Base-by-base conservation (phyloP, 495 filamentous ascomycete species). In the Penicillium tannophilum region DNA sequence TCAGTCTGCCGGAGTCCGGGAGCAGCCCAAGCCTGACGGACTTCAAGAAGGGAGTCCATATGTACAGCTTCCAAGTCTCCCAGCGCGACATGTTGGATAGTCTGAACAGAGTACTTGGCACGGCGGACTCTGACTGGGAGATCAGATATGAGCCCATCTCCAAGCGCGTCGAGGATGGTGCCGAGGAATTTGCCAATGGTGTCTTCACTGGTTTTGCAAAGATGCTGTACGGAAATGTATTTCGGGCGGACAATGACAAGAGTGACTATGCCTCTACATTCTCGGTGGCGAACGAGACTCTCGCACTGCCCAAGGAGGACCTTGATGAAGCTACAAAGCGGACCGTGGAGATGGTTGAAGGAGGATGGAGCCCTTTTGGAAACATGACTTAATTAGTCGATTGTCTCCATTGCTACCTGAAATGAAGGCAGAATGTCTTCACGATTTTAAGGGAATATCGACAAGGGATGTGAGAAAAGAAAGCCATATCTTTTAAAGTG, bases 261-360 rank as follows among this genome's bases (percentile, higher is more conserved):
- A 78, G 78, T 1, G 69, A 84, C 51, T 80, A 64, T 55, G 74
- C 77, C 44, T 61, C 35, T 7, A 73, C 48, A 10, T 58, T 53
- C 9, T 73, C 74, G 35, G 41, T 28, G 36, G 54, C 36, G 8
- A 89, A 89, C 62, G 73, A 70, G 14, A 36, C 71, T 28, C 65
- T 89, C 16, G 83, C 81, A 0, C 63, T 90, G 47, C 76, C 81
- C 12, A 67, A 76, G 64, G 87, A 89, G 69, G 78, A 85, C 58
- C 55, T 90, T 55, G 85, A 87, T 67, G 82, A 83, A 64, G 63
- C 63, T 9, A 65, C 63, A 9, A 56, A 51, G 52, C 49, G 63
- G 28, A 48, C 44, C 16, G 63, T 62, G 4, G 59, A 58, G 12
- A 65, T 65, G 63, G 52, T 65, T 6, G 55, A 59, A 30, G 49